Evolutionary conservation across 331 rosid genomes (phyloP).

Genomic region (Ulmus americana): DNA sequence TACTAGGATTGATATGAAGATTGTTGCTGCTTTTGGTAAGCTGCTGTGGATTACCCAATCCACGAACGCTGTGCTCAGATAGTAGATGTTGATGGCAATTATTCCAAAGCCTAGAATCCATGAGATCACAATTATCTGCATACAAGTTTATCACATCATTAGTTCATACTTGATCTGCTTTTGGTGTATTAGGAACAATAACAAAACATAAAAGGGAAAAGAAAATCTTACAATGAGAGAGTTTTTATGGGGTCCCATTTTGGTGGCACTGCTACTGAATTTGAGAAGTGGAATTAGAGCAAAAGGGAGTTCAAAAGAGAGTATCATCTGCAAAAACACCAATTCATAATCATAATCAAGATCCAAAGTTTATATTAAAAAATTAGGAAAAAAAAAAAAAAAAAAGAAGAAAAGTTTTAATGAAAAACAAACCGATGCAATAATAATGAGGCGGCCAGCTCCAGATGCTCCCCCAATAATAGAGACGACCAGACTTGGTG

Average conservation of each 20-base stretch:
- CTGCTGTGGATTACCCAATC: conserved; percentile 61
- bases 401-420: not conserved
- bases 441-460: conserved; percentile 72
- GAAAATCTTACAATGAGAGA: conserved; percentile 34
- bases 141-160: not conserved
- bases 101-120: conserved; percentile 66
- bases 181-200: no score
- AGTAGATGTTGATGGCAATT: conserved; percentile 68
- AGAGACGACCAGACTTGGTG: conserved; percentile 76
- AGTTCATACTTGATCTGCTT: no score
- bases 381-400: not conserved
- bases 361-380: not conserved
- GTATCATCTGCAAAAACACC: conserved; percentile 65
- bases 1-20: conserved; percentile 62
- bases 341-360: not conserved
- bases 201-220: no score
- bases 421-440: conserved; percentile 57
- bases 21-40: conserved; percentile 54
- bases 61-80: conserved; percentile 62
- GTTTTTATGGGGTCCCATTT: conserved; percentile 92
- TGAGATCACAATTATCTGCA: conserved; percentile 59
- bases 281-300: conserved; percentile 85
- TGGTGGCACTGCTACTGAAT: conserved; percentile 63
- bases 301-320: conserved; percentile 85
- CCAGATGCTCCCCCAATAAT: conserved; percentile 71